These are phyloP conservation scores for Lipomyces kockii DNA, from an alignment of 805 yeast genomes.

Conservation along the genomic window DNA sequence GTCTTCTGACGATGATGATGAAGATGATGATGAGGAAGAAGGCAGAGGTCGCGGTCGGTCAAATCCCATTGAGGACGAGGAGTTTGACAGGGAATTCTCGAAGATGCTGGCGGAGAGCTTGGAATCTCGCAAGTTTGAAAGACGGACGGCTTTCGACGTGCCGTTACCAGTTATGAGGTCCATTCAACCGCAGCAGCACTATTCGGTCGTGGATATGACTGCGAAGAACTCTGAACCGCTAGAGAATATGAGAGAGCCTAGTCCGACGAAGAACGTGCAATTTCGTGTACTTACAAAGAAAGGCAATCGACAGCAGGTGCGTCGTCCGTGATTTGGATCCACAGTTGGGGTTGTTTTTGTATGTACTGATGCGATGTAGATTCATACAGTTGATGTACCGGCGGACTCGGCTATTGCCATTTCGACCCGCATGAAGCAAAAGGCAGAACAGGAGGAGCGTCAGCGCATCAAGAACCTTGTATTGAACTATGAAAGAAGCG, in stretches of 20 bases:
- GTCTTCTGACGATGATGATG: constrained; percentile 22
- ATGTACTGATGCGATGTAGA: constrained; percentile 8
- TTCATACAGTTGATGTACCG: constrained; percentile 35
- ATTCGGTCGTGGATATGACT: constrained; percentile 26
- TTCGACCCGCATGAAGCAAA: constrained; percentile 35
- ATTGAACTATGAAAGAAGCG: constrained; percentile 33
- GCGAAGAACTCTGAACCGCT: constrained; percentile 11
- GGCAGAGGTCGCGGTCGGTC: constrained; percentile 10
- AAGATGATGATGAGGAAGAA: constrained; percentile 14
- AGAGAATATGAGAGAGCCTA: neutral
- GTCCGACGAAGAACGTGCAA: constrained; percentile 18
- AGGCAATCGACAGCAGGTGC: constrained; percentile 34
- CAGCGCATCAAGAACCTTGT: constrained; percentile 37
- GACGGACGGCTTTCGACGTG: constrained; percentile 33
- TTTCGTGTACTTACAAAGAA: constrained; percentile 33
- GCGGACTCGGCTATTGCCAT: constrained; percentile 37
- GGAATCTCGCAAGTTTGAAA: constrained; percentile 31
- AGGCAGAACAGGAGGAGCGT: constrained; percentile 35
- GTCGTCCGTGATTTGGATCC: neutral
- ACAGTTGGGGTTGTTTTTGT: neutral
- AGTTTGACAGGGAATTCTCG: constrained; percentile 37
- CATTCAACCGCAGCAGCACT: constrained; percentile 13
- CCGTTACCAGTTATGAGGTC: constrained; percentile 35
- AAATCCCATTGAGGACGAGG: constrained; percentile 32
- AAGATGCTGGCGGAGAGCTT: constrained; percentile 35